These are phyloP conservation scores for Dryadomyces sulphureus DNA, from an alignment of 2,329 filamentous ascomycete species.

Conservation along the genomic window DNA sequence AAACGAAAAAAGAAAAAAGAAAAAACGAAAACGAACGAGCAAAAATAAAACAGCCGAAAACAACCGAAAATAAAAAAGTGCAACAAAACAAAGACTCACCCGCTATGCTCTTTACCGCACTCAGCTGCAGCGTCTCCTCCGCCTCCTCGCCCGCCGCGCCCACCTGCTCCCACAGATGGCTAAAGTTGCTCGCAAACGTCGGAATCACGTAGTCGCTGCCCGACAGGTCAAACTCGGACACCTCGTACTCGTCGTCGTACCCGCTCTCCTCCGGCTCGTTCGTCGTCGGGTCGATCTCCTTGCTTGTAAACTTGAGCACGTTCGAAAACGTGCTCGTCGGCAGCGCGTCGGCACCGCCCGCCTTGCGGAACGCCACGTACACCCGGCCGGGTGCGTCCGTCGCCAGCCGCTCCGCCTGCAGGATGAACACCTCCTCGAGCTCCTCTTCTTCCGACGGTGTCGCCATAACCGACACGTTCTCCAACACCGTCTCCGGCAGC, in stretches of 20 bases:
- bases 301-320: constrained; percentile 89
- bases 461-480: constrained; percentile 74
- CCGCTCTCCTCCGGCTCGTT: constrained; percentile 80
- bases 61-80: too few relatives aligned
- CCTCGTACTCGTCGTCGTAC: constrained; percentile 96
- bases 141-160: constrained; percentile 80
- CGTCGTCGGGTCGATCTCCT: constrained; percentile 94
- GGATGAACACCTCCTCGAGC: constrained; percentile 83
- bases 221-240: constrained; percentile 79
- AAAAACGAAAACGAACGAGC: too few relatives aligned
- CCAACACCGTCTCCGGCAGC: constrained; percentile 73
- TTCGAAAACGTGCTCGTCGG: constrained; percentile 77
- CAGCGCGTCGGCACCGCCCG: constrained; percentile 60
- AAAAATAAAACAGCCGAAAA: too few relatives aligned
- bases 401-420: constrained; percentile 67
- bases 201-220: constrained; percentile 92
- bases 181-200: constrained; percentile 87
- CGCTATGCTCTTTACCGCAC: constrained; percentile 79
- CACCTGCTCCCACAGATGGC: constrained; percentile 88
- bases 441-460: constrained; percentile 71
- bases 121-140: constrained; percentile 79
- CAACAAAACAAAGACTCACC: too few relatives aligned
- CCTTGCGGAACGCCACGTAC: constrained; percentile 87
- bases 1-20: too few relatives aligned
- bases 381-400: constrained; percentile 84